Conservation (phyloP, 176 grass and related monocot species). For the Triticum aestivum region IWGSC_CS_RefSeq_v2.1 NC_057807.1:145832056-145832555, state of each 20-base stretch:
- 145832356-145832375: neutral
- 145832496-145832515: too few species aligned
- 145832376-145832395: neutral
- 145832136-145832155: neutral
- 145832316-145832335: neutral
- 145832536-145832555: too few species aligned
- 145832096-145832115: neutral
- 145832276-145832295: neutral
- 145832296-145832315: neutral
- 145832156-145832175: neutral
- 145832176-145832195: neutral
- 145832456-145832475: too few species aligned
- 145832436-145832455: too few species aligned
- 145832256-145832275: neutral
- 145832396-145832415: too few species aligned
- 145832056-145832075: neutral
- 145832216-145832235: neutral
- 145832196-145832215: constrained; percentile 13
- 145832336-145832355: neutral
- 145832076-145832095: too few species aligned
- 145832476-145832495: too few species aligned
- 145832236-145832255: neutral
- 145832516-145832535: too few species aligned
- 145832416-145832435: too few species aligned
- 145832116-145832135: neutral